These are phyloP conservation scores for Musa acuminata DNA, from an alignment of 176 grass and related monocot species.

Conservation along the genomic window DNA sequence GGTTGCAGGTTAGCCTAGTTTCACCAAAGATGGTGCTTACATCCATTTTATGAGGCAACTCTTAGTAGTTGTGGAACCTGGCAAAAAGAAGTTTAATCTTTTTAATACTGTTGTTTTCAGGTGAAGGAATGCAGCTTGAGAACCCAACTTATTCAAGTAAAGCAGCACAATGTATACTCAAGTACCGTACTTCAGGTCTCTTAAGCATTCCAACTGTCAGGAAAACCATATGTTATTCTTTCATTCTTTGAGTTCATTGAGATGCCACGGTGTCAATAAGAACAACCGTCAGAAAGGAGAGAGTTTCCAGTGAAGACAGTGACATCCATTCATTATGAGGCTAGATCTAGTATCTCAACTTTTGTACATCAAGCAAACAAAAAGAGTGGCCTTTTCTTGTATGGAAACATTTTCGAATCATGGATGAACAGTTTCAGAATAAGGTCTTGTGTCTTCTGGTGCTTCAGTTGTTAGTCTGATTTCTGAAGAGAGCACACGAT, in stretches of 20 bases:
- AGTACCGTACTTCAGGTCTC: neutral
- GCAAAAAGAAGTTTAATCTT: neutral
- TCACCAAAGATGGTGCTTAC: neutral
- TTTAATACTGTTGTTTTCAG: constrained; percentile 18
- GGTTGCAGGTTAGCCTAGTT: constrained; percentile 52
- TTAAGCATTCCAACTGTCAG: neutral
- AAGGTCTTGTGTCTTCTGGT: no score
- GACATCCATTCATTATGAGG: no score
- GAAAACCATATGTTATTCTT: neutral
- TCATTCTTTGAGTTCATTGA: neutral
- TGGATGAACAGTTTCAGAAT: no score
- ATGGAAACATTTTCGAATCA: no score
- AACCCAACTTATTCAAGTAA: constrained; percentile 48
- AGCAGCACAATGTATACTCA: neutral
- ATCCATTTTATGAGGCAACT: neutral
- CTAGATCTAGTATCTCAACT: no score
- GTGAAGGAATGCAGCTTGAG: constrained; percentile 68
- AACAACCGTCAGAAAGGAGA: no score
- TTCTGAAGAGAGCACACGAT: no score
- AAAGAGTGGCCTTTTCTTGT: no score
- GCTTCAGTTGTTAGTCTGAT: no score
- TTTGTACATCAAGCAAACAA: no score
- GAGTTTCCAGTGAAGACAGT: no score
- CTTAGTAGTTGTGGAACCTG: neutral
- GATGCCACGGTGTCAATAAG: no score